A percentile compares a stretch with the other conserved stretches of the same genome.
Evolutionary conservation across 2,329 filamentous ascomycete species (phyloP).

Genomic region (Penicillium digitatum): DNA sequence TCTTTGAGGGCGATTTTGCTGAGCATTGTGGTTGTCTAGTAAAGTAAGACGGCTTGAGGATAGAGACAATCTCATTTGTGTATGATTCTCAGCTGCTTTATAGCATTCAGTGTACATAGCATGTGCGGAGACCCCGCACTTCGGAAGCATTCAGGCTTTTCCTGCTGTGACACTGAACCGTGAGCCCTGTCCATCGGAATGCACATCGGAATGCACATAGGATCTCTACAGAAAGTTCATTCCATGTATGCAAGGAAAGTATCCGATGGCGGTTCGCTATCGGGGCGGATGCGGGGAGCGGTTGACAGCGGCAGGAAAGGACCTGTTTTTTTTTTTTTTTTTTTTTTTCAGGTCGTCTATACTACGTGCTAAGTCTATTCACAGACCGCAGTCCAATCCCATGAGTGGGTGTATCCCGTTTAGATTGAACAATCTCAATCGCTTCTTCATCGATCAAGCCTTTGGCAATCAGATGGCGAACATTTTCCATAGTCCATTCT

Average conservation of each 20-base stretch:
- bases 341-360: not conserved
- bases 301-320: not conserved
- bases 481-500: conserved; percentile 36
- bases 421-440: conserved; percentile 27
- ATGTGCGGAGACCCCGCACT: conserved; percentile 9
- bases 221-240: no score
- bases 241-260: not conserved
- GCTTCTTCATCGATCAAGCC: conserved; percentile 21
- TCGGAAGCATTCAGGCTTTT: not conserved
- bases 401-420: conserved; percentile 29
- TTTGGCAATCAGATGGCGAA: conserved; percentile 24
- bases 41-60: not conserved
- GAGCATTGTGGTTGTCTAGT: conserved; percentile 42
- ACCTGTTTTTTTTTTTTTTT: no score
- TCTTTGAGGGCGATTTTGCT: conserved; percentile 62
- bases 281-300: conserved; percentile 7
- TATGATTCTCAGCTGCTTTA: not conserved
- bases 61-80: not conserved
- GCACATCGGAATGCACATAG: not conserved
- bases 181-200: not conserved
- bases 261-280: conserved; percentile 1
- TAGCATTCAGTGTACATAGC: not conserved
- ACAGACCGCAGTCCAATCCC: conserved; percentile 24
- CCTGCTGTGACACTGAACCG: not conserved
- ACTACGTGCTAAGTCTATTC: not conserved